phyloP scores from a whole-genome alignment of 352 stramenopile species.

The Blastocystis sp. region DNA sequence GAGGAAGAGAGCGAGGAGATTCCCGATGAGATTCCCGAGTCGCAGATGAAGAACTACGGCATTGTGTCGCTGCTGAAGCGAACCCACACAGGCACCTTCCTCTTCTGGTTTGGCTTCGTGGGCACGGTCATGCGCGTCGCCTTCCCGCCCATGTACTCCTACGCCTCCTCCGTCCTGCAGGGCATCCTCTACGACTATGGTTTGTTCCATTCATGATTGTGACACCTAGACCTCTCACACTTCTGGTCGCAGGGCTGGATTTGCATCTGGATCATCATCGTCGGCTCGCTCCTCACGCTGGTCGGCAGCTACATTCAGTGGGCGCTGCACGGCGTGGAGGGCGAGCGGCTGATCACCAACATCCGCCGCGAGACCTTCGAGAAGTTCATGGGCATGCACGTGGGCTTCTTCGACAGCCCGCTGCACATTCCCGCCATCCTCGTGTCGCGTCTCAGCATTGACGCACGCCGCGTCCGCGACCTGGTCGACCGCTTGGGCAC shows the following conservation, averaged over 20 bases:
- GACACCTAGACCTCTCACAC: neutral
- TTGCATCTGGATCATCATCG: neutral
- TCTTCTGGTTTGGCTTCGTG: conserved; percentile 39
- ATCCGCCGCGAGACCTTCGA: conserved; percentile 17
- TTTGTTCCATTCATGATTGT: neutral
- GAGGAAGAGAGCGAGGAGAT: conserved; percentile 3
- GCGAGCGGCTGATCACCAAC: conserved; percentile 18
- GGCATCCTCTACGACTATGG: neutral
- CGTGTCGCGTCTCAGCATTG: conserved; percentile 26
- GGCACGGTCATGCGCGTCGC: neutral
- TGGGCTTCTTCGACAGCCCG: conserved; percentile 47
- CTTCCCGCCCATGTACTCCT: conserved; percentile 22
- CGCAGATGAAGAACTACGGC: neutral
- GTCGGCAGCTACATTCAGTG: neutral
- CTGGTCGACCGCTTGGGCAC: neutral
- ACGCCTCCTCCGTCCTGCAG: neutral
- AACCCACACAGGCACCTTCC: neutral
- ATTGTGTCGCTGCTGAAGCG: neutral
- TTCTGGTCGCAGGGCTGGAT: neutral
- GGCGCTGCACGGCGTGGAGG: neutral
- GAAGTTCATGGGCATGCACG: neutral
- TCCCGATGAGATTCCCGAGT: conserved; percentile 6
- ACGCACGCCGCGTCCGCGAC: conserved; percentile 44
- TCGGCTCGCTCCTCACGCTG: neutral
- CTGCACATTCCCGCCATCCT: conserved; percentile 29